phyloP scores from a whole-genome alignment of 306 rosid genomes.

The Ceratonia siliqua region DNA sequence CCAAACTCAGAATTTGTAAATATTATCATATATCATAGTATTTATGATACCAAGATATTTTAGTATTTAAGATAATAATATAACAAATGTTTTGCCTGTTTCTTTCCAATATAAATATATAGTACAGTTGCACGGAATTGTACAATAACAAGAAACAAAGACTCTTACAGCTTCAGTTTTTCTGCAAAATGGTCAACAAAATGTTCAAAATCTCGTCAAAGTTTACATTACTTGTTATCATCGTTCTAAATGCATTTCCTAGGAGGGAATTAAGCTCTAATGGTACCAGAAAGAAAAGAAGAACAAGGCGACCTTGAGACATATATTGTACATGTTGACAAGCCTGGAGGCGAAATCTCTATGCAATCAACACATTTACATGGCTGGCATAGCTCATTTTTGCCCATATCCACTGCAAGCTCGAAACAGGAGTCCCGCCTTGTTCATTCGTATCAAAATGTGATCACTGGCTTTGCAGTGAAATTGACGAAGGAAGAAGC shows the following conservation, averaged over 20 bases:
- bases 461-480: not conserved
- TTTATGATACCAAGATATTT: too few species aligned
- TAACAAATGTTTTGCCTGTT: not conserved
- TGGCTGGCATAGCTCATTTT: slow-evolving; percentile 40
- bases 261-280: not conserved
- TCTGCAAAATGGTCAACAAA: not conserved
- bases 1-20: too few species aligned
- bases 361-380: slow-evolving; percentile 19
- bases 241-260: not conserved
- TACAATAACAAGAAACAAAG: not conserved
- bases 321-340: slow-evolving; percentile 37
- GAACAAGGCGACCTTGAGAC: slow-evolving; percentile 7
- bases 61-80: too few species aligned
- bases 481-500: not conserved
- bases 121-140: not conserved
- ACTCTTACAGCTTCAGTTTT: not conserved
- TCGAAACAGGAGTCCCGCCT: not conserved
- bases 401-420: slow-evolving; percentile 11
- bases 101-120: not conserved
- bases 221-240: not conserved
- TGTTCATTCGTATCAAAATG: slow-evolving; percentile 33
- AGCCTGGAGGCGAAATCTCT: slow-evolving; percentile 20
- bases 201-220: not conserved
- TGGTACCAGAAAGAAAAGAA: not conserved
- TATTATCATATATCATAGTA: too few species aligned